A percentile compares a stretch with the other conserved stretches of the same genome.
Conservation (phyloP, 192 early-diverging fungal species). For the Podochytrium sp. region DNA sequence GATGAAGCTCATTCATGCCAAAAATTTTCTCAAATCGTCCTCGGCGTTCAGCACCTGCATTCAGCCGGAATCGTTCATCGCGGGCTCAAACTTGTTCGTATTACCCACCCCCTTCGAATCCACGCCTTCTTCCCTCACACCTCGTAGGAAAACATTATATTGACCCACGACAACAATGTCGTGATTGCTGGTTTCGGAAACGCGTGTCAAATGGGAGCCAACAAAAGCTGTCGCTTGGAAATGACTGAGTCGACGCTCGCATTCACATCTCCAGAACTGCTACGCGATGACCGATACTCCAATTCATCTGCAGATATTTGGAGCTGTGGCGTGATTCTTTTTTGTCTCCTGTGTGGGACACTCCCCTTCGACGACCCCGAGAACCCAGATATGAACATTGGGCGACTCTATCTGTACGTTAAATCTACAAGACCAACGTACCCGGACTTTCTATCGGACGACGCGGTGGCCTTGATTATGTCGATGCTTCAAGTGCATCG, state of each 20-base stretch:
- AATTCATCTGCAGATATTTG: slow-evolving; percentile 33
- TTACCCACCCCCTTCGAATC: not conserved
- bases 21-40: slow-evolving; percentile 91
- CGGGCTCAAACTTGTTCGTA: slow-evolving; percentile 82
- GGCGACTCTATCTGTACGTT: slow-evolving; percentile 62
- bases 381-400: slow-evolving; percentile 60
- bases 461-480: not conserved
- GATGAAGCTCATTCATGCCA: slow-evolving; percentile 88
- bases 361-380: slow-evolving; percentile 62
- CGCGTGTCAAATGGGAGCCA: slow-evolving; percentile 56
- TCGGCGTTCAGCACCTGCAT: slow-evolving; percentile 91
- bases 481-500: slow-evolving; percentile 33
- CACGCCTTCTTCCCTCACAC: not conserved
- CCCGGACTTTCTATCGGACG: slow-evolving; percentile 49
- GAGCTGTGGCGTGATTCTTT: slow-evolving; percentile 48
- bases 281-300: slow-evolving; percentile 1
- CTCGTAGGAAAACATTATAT: slow-evolving; percentile 81
- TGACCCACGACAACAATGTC: slow-evolving; percentile 80
- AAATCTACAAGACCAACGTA: slow-evolving; percentile 55
- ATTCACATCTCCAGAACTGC: not conserved
- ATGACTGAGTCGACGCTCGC: not conserved
- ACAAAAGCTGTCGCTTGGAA: not conserved
- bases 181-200: slow-evolving; percentile 92
- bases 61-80: slow-evolving; percentile 91
- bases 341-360: slow-evolving; percentile 63